Percentiles rank a stretch among this genome's conserved stretches.
phyloP scores from a whole-genome alignment of 805 yeast genomes.

The Yamadazyma sp. region DNA sequence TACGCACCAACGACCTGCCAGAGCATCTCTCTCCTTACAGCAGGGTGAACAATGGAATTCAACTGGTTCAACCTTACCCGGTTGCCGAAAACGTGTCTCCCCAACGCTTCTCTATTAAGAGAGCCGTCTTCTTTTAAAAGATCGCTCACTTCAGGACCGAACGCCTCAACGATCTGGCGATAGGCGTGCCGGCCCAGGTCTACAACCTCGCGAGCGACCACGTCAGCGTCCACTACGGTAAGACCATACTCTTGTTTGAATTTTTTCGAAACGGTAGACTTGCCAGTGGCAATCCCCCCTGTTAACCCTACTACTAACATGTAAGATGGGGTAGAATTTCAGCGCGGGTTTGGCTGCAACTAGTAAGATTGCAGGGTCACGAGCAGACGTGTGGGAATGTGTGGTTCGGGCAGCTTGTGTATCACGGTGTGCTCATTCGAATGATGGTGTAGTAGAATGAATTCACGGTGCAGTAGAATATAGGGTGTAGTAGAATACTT shows the following conservation, averaged over 20 bases:
- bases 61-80: slow-evolving; percentile 55
- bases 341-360: too few relatives aligned
- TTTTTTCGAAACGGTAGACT: slow-evolving; percentile 77
- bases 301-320: slow-evolving; percentile 96
- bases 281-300: slow-evolving; percentile 97
- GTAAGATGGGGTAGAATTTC: too few relatives aligned
- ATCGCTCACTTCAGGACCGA: slow-evolving; percentile 54
- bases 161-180: slow-evolving; percentile 59
- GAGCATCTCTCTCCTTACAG: slow-evolving; percentile 67
- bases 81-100: slow-evolving; percentile 74
- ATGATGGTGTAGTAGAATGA: too few relatives aligned
- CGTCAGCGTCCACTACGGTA: slow-evolving; percentile 84
- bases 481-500: too few relatives aligned
- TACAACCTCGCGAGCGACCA: slow-evolving; percentile 82
- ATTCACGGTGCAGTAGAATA: too few relatives aligned
- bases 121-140: slow-evolving; percentile 41
- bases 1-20: slow-evolving; percentile 58
- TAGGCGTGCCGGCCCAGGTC: slow-evolving; percentile 77
- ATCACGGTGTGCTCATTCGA: too few relatives aligned
- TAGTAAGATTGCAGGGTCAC: too few relatives aligned
- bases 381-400: too few relatives aligned
- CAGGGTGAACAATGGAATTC: slow-evolving; percentile 85
- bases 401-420: too few relatives aligned
- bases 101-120: slow-evolving; percentile 73
- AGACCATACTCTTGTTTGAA: slow-evolving; percentile 52